phyloP scores from a whole-genome alignment of 2,329 filamentous ascomycete genomes.

The Metarhizium humberi region DNA sequence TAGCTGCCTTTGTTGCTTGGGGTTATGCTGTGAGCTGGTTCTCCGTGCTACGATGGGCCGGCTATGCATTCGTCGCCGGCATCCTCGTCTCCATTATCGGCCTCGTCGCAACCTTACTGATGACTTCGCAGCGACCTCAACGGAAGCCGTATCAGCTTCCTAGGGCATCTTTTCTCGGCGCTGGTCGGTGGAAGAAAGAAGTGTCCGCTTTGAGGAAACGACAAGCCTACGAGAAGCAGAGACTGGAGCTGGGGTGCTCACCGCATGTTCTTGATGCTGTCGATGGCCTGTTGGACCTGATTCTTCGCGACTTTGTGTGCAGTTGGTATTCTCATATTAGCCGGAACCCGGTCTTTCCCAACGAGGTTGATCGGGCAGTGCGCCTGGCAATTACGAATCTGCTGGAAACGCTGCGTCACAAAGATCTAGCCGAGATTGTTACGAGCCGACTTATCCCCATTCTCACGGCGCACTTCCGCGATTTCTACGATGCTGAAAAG shows the following conservation, averaged over 20 bases:
- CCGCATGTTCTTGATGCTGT: constrained; percentile 70
- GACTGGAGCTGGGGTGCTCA: constrained; percentile 63
- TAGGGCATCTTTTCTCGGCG: constrained; percentile 50
- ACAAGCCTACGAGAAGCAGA: constrained; percentile 56
- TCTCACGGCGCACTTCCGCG: constrained; percentile 76
- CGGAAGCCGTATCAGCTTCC: constrained; percentile 31
- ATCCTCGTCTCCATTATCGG: constrained; percentile 44
- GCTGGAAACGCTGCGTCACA: constrained; percentile 59
- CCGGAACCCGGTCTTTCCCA: constrained; percentile 65
- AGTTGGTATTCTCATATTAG: constrained; percentile 89
- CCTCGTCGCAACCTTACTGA: constrained; percentile 47
- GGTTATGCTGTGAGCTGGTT: constrained; percentile 75
- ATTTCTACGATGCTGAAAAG: constrained; percentile 85
- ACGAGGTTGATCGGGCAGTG: constrained; percentile 77
- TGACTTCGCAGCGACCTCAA: constrained; percentile 39
- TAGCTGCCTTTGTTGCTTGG: constrained; percentile 77
- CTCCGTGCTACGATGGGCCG: constrained; percentile 72
- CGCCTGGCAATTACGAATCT: constrained; percentile 63
- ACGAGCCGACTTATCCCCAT: constrained; percentile 81
- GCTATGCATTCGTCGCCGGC: constrained; percentile 74
- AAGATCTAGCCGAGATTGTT: constrained; percentile 76
- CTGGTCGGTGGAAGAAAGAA: constrained; percentile 61
- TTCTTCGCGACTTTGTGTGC: constrained; percentile 75
- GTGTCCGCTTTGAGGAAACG: constrained; percentile 54
- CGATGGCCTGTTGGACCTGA: constrained; percentile 66